A percentile compares a stretch with the other conserved stretches of the same genome.
phyloP scores from a whole-genome alignment of 2,329 filamentous ascomycete genomes.

The Pestalotiopsis sp. region DNA sequence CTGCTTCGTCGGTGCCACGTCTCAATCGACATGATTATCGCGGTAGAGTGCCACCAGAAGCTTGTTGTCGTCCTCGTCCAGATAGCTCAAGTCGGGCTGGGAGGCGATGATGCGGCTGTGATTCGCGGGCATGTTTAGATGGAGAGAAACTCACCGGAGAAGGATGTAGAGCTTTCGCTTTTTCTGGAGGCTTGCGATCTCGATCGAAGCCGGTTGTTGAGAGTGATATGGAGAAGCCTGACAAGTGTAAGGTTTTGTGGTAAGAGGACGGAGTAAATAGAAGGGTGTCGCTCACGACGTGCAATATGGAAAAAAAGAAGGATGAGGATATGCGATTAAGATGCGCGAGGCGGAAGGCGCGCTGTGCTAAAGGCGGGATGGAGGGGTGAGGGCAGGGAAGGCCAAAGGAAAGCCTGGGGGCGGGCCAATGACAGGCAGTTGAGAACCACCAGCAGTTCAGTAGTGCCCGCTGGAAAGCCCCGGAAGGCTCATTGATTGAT shows the following conservation, averaged over 20 bases:
- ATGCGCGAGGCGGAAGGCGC: slow-evolving; percentile 7
- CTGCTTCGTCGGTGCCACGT: background rate
- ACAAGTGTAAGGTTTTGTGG: background rate
- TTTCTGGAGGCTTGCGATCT: background rate
- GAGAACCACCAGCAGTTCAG: no score
- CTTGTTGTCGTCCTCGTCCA: background rate
- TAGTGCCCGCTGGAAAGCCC: no score
- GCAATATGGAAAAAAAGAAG: background rate
- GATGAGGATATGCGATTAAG: slow-evolving; percentile 6
- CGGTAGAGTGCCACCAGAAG: background rate
- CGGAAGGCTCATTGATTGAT: no score
- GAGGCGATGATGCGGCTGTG: background rate
- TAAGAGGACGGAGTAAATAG: background rate
- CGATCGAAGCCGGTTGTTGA: background rate
- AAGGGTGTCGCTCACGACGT: background rate
- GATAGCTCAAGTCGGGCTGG: background rate
- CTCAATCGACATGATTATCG: background rate
- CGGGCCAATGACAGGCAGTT: background rate
- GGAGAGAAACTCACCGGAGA: background rate
- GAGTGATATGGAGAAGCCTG: background rate
- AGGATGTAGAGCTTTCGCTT: background rate
- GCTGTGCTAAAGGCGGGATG: slow-evolving; percentile 2
- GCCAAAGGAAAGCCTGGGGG: background rate
- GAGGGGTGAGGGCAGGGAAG: background rate
- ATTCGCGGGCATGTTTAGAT: background rate